Conservation (phyloP, 192 early-diverging fungal genomes). For the Coemansia guatemalensis region DNA sequence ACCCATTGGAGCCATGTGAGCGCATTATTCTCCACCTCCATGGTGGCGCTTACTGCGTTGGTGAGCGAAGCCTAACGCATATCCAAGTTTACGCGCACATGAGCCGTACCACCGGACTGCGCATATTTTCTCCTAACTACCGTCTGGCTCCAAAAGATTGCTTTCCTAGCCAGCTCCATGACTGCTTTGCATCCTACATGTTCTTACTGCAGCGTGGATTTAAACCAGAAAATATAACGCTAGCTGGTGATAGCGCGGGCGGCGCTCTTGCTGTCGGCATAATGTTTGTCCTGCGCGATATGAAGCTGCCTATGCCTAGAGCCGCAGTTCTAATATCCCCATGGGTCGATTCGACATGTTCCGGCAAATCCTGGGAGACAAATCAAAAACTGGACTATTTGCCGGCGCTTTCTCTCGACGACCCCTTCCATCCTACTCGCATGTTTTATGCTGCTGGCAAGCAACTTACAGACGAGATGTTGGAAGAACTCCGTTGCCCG, state of each 20-base stretch:
- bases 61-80: slow-evolving; percentile 47
- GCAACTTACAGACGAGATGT: slow-evolving; percentile 19
- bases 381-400: slow-evolving; percentile 37
- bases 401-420: slow-evolving; percentile 19
- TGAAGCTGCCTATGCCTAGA: slow-evolving; percentile 12
- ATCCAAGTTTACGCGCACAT: slow-evolving; percentile 37
- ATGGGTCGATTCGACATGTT: slow-evolving; percentile 49
- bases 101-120: slow-evolving; percentile 27
- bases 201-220: slow-evolving; percentile 57
- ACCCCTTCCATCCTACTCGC: slow-evolving; percentile 45
- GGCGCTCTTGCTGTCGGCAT: slow-evolving; percentile 33
- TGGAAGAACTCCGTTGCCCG: slow-evolving; percentile 35
- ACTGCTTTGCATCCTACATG: slow-evolving; percentile 74
- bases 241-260: slow-evolving; percentile 51
- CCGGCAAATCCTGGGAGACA: slow-evolving; percentile 29
- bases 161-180: slow-evolving; percentile 67
- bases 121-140: slow-evolving; percentile 50
- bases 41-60: slow-evolving; percentile 51
- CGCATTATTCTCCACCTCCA: slow-evolving; percentile 41
- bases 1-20: slow-evolving; percentile 26
- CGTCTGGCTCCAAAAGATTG: slow-evolving; percentile 32
- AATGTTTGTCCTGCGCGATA: slow-evolving; percentile 29
- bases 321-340: slow-evolving; percentile 34
- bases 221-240: slow-evolving; percentile 35
- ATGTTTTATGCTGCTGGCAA: slow-evolving; percentile 44